phyloP scores from a whole-genome alignment of 257 asterid species.

The Przewalskia tangutica region DNA sequence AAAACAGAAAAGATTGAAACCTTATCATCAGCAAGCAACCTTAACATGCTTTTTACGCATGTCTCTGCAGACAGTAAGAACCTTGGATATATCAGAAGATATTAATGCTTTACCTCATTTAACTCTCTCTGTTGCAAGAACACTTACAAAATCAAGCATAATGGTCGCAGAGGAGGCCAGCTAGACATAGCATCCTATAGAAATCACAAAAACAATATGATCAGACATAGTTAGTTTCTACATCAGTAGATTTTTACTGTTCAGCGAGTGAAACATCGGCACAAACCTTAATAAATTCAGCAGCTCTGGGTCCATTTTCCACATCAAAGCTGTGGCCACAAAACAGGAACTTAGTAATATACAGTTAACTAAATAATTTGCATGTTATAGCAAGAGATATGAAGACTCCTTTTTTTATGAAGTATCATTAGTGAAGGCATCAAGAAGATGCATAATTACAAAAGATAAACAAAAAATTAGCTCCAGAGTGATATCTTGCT shows the following conservation, averaged over 20 bases:
- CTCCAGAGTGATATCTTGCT: neutral
- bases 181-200: conserved; percentile 58
- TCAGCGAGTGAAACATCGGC: neutral
- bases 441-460: neutral
- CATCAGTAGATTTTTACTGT: neutral
- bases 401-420: neutral
- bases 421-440: neutral
- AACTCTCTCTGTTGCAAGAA: conserved; percentile 93
- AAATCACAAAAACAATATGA: neutral
- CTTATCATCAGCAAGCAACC: neutral
- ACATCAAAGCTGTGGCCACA: conserved; percentile 68
- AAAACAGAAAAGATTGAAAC: conserved; percentile 8
- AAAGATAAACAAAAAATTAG: neutral
- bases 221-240: neutral
- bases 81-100: neutral
- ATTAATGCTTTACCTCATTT: conserved; percentile 55
- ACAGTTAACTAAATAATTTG: neutral
- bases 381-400: neutral
- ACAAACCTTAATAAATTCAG: conserved; percentile 76
- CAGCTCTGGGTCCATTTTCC: conserved; percentile 90
- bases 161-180: conserved; percentile 87
- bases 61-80: too few relatives aligned
- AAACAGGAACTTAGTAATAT: conserved; percentile 3
- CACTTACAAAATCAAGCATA: conserved; percentile 81
- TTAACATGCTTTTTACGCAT: neutral